These are phyloP conservation scores for Naganishia friedmannii DNA, from an alignment of 768 basidiomycete genomes.

Conservation along the genomic window DNA sequence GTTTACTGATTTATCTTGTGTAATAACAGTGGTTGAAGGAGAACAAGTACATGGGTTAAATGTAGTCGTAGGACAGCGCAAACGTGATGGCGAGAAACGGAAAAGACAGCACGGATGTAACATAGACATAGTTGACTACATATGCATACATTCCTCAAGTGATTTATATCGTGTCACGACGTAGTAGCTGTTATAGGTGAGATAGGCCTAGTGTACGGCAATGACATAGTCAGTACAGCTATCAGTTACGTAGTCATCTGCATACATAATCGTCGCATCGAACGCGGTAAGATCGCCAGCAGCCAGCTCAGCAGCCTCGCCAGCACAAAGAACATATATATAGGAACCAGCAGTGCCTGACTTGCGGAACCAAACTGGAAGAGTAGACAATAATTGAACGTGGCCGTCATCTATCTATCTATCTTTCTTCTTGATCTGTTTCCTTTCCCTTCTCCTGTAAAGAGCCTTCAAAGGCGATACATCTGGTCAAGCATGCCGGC, in stretches of 20 bases:
- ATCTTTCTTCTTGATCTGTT: neutral
- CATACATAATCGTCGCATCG: too few species aligned
- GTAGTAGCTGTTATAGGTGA: too few species aligned
- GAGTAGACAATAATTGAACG: neutral
- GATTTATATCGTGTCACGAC: too few species aligned
- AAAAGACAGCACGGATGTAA: slow-evolving; percentile 2
- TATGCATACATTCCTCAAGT: neutral
- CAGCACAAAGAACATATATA: neutral
- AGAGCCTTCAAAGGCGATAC: too few species aligned
- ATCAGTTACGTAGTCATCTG: too few species aligned
- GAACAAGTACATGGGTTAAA: slow-evolving; percentile 43
- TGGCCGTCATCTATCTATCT: neutral
- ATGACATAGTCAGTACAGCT: too few species aligned
- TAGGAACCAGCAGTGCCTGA: too few species aligned
- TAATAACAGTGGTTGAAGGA: slow-evolving; percentile 49
- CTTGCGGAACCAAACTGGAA: neutral
- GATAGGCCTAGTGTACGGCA: too few species aligned
- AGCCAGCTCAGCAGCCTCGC: too few species aligned
- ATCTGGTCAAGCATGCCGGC: neutral
- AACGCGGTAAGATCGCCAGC: too few species aligned
- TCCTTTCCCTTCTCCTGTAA: too few species aligned
- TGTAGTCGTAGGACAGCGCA: neutral
- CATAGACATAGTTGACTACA: neutral
- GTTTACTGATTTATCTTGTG: neutral
- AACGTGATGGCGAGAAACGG: neutral